These are phyloP conservation scores for Myotisia sp. DNA, from an alignment of 2,329 filamentous ascomycete species.

Conservation along the genomic window DNA sequence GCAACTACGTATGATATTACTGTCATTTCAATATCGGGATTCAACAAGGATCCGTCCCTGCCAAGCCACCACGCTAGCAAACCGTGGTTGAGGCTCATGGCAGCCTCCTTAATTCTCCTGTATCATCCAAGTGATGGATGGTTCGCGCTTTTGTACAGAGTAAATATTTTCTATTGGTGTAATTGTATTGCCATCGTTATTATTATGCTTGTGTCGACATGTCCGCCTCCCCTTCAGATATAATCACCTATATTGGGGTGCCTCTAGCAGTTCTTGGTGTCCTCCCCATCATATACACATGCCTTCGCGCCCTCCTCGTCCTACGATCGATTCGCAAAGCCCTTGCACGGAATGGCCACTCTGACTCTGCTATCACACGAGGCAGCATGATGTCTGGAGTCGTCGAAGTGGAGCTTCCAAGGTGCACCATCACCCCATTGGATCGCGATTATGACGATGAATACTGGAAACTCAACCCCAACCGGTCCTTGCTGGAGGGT, in stretches of 20 bases:
- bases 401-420: conserved; percentile 52
- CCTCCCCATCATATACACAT: conserved; percentile 53
- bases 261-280: conserved; percentile 47
- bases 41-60: too few relatives aligned
- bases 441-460: conserved; percentile 41
- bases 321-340: conserved; percentile 47
- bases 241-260: conserved; percentile 44
- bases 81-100: too few relatives aligned
- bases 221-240: conserved; percentile 27
- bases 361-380: conserved; percentile 44
- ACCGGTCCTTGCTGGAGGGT: conserved; percentile 42
- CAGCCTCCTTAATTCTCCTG: too few relatives aligned
- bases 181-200: too few relatives aligned
- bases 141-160: too few relatives aligned
- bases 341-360: conserved; percentile 39
- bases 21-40: too few relatives aligned
- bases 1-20: too few relatives aligned
- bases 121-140: too few relatives aligned
- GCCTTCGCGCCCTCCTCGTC: conserved; percentile 44
- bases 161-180: too few relatives aligned
- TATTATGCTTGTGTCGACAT: background rate
- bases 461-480: conserved; percentile 44
- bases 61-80: too few relatives aligned
- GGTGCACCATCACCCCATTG: conserved; percentile 48
- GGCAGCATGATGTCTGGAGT: conserved; percentile 51